Base-by-base conservation (phyloP, 306 rosid species). In the Carpinus fangiana region DNA sequence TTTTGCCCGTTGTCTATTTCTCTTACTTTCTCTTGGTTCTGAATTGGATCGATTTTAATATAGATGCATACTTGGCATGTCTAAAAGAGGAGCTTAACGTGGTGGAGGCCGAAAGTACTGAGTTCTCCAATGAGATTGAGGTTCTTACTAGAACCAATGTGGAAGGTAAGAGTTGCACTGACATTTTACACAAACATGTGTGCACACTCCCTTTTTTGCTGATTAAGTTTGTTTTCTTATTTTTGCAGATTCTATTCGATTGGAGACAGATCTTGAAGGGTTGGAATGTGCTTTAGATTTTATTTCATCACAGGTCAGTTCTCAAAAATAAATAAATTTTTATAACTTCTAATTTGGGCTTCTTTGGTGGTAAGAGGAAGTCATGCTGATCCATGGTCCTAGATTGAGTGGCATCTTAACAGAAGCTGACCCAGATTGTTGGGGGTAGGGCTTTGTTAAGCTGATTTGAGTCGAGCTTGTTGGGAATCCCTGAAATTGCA, bases 241-340 rank as follows among this genome's bases (percentile, higher is more conserved):
- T 21, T 76, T 53, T 81, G 76, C 87, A 95, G 98, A 91, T 81
- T 88, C 60, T 74, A 77, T 12, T 79, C 71, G 73, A 48, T 77
- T 95, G 70, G 83, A 73, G 82, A 76, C 81, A 75, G 85, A 86
- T 77, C 88, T 91, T 73, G 93, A 87, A 84, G 84, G 79, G 75
- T 54, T 92, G 74, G 83, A 87, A 45, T 84, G 74, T 73, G 83
- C 90, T 46, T 59, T 92, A 69, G 86, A 92, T 17, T 83, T 53
- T 76, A 72, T 74, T 67, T 18, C 86, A 59, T 76, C 81, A n/a
- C 82, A 89, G 98, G 98, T 89, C 82, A 34, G 89, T 78, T 84
- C 73, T 70, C 66, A 62, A 21, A 69, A 62, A 8, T 69, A 36
- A 38, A 80, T 47, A 13, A 46, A 75, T 9, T 66, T 31, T 34